Conservation (phyloP, 495 filamentous ascomycete species). For the Glonium stellatum region DNA sequence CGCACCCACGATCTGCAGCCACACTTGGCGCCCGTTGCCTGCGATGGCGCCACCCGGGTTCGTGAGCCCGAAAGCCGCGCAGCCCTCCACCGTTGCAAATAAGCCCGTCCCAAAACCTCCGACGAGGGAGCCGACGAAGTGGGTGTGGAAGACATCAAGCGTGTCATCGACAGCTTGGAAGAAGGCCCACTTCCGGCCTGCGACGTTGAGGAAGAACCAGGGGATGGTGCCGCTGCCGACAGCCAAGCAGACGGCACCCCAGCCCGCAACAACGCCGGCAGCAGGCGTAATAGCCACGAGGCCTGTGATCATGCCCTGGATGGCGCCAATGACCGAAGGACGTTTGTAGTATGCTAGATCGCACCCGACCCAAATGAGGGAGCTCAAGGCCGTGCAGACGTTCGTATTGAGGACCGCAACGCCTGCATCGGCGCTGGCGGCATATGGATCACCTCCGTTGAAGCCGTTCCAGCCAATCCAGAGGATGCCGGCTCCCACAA, state of each 20-base stretch:
- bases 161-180: conserved; percentile 45
- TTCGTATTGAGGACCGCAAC: conserved; percentile 53
- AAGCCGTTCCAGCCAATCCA: conserved; percentile 56
- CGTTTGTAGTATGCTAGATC: conserved; percentile 45
- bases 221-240: conserved; percentile 45
- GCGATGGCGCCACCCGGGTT: conserved; percentile 48
- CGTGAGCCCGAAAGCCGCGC: conserved; percentile 43
- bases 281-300: conserved; percentile 52
- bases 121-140: conserved; percentile 45
- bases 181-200: conserved; percentile 39
- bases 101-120: conserved; percentile 49
- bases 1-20: conserved; percentile 48
- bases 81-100: conserved; percentile 47
- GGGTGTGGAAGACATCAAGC: conserved; percentile 49
- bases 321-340: conserved; percentile 47
- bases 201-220: conserved; percentile 49
- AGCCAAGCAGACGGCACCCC: conserved; percentile 49
- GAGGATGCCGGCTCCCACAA: conserved; percentile 50
- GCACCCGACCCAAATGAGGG: conserved; percentile 44
- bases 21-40: conserved; percentile 48
- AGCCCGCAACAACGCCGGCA: conserved; percentile 50
- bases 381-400: conserved; percentile 47
- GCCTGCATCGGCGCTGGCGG: conserved; percentile 48
- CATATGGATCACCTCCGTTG: conserved; percentile 53
- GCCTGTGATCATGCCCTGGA: conserved; percentile 50